A percentile compares a stretch with the other conserved stretches of the same genome.
These are phyloP conservation scores for Suillus decipiens DNA, from an alignment of 768 basidiomycete species.

Conservation along the genomic window DNA sequence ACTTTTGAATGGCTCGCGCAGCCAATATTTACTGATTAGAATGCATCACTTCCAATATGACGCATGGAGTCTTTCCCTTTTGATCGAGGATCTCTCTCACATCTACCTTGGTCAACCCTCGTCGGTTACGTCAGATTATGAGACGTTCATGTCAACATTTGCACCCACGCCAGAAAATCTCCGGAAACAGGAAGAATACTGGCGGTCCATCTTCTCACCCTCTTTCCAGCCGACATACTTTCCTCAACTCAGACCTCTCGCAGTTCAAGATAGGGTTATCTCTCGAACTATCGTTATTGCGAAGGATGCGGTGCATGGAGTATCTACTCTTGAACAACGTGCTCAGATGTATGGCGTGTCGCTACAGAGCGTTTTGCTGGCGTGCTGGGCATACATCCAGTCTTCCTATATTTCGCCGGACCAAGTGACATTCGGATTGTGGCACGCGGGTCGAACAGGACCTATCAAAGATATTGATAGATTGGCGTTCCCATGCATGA, in stretches of 20 bases:
- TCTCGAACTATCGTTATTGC: slow-evolving; percentile 26
- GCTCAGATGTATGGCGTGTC: slow-evolving; percentile 39
- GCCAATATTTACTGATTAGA: slow-evolving; percentile 30
- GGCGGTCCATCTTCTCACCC: slow-evolving; percentile 35
- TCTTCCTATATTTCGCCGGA: slow-evolving; percentile 28
- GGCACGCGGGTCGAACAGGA: slow-evolving; percentile 48
- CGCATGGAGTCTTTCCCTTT: slow-evolving; percentile 45
- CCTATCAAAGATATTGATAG: slow-evolving; percentile 34
- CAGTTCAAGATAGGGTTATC: slow-evolving; percentile 1
- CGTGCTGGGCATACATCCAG: slow-evolving; percentile 46
- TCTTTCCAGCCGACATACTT: slow-evolving; percentile 30
- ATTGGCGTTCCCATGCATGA: slow-evolving; percentile 47
- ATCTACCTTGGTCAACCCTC: slow-evolving; percentile 34
- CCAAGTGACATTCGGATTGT: slow-evolving; percentile 43
- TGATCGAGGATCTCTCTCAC: slow-evolving; percentile 41
- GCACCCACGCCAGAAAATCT: slow-evolving; percentile 22
- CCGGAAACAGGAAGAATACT: slow-evolving; percentile 33
- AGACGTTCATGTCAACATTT: slow-evolving; percentile 31
- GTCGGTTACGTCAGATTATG: slow-evolving; percentile 25
- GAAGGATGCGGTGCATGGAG: slow-evolving; percentile 43
- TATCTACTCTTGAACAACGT: slow-evolving; percentile 46
- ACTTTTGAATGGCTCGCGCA: slow-evolving; percentile 17
- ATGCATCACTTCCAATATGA: slow-evolving; percentile 55
- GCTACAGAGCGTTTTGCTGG: slow-evolving; percentile 42
- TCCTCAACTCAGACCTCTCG: slow-evolving; percentile 19